Conservation (phyloP, 306 rosid species). For the Carpinus viminea region DNA sequence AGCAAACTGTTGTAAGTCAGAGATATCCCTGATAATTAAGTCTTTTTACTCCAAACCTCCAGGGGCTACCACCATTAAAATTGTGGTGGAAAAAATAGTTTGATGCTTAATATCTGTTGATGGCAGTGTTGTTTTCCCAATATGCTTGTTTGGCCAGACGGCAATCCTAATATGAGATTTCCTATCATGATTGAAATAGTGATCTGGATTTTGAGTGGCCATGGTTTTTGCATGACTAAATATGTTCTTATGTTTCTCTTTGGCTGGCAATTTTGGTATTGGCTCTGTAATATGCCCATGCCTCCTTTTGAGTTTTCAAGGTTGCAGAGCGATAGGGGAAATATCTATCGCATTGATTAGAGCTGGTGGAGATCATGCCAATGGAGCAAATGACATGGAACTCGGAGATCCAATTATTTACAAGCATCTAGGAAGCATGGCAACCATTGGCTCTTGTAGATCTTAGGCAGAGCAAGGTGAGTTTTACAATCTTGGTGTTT, state of each 20-base stretch:
- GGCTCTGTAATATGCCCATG: slow-evolving; percentile 6
- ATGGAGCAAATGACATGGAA: slow-evolving; percentile 45
- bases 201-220: background rate
- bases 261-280: background rate
- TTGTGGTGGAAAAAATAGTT: background rate
- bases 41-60: no score
- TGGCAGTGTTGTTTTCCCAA: background rate
- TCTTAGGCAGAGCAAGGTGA: slow-evolving; percentile 91
- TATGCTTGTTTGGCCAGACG: background rate
- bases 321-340: slow-evolving; percentile 98
- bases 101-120: background rate
- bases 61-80: background rate
- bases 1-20: slow-evolving; percentile 1
- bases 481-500: slow-evolving; percentile 66
- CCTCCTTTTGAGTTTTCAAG: slow-evolving; percentile 39
- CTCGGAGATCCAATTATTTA: slow-evolving; percentile 74
- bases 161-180: background rate
- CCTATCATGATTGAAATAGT: background rate
- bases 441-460: slow-evolving; percentile 89
- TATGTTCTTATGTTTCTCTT: slow-evolving; percentile 1
- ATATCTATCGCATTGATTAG: slow-evolving; percentile 51
- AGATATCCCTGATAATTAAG: background rate
- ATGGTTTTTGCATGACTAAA: slow-evolving; percentile 6
- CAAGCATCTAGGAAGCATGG: slow-evolving; percentile 97
- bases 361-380: slow-evolving; percentile 71